Conservation (phyloP, 2,329 filamentous ascomycete genomes). For the Nemania abortiva region DNA sequence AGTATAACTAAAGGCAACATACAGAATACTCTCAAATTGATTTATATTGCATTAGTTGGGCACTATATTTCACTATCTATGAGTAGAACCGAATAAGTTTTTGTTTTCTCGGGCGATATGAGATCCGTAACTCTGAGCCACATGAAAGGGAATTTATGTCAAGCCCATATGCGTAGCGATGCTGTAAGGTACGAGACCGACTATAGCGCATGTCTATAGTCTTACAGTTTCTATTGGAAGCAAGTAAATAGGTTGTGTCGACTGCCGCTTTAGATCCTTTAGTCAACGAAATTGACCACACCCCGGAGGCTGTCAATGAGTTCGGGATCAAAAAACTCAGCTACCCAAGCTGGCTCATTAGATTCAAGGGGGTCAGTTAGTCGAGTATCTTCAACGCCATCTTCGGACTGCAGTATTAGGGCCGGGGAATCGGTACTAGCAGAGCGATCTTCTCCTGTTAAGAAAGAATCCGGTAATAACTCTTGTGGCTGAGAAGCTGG, state of each 20-base stretch:
- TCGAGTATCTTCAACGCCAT: background rate
- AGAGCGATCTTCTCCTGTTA: background rate
- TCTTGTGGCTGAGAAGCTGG: background rate
- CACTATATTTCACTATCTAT: no score
- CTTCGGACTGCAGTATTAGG: background rate
- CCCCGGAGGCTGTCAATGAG: slow-evolving; percentile 48
- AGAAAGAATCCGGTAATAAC: background rate
- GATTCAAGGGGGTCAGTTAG: background rate
- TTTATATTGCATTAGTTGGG: no score
- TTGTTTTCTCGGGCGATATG: no score
- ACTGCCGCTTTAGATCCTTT: background rate
- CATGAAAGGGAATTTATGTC: background rate
- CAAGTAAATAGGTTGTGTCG: background rate
- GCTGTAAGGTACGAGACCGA: background rate
- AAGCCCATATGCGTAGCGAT: slow-evolving; percentile 5
- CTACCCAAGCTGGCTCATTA: slow-evolving; percentile 46
- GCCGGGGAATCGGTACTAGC: background rate
- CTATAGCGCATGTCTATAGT: slow-evolving; percentile 4
- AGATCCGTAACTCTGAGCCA: background rate
- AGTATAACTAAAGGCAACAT: no score
- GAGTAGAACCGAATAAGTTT: no score
- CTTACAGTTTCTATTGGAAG: background rate
- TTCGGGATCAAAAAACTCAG: slow-evolving; percentile 47
- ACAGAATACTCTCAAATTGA: no score
- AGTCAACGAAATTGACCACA: slow-evolving; percentile 49